Base-by-base conservation (phyloP, 371 early-diverging fungal species). In the Zychaea mexicana region DNA sequence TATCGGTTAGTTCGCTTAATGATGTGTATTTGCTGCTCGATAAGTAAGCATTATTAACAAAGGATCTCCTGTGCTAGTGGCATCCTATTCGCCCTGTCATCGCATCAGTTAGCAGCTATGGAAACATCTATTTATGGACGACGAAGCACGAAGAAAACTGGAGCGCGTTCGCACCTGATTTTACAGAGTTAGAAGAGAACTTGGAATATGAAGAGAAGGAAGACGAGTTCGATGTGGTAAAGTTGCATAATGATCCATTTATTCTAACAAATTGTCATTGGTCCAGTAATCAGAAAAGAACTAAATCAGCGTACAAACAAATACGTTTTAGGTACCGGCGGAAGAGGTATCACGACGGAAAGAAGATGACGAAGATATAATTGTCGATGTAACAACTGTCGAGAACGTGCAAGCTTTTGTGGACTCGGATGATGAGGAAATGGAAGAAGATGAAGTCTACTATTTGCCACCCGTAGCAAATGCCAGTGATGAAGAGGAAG, bases 131-230 rank as follows among this genome's bases (percentile, higher is more conserved):
- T 66, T 79, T 96, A 24, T 98, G 98, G 98, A 86, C 91, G n/a
- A 87, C 88, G 5, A 87, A 85, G 26, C 87, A 88, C 31, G 87
- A 87, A 64, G 93, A 95, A 55, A 92, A 92, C 66, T 98, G 95
- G 93, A 92, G 92, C 52, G 94, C 95, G 17, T 93, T 96, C 82
- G 95, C 94, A 17, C 96, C 96, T 10, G 93, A 91, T 56, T 97
- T 96, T 66, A 86, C 82, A 33, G 95, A 96, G 61, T 67, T 97
- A 15, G 95, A 96, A 32, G 94, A 95, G 62, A 96, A 97, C 69
- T 74, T 92, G 7, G 96, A 95, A 64, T 96, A 96, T 66, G 86
- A 88, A 52, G 98, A 98, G 70, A 80, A 89, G 7, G 98, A 98
- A 67, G 94, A 96, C 65, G 95, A 94, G 66, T 98, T 96, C 79